Evolutionary conservation across 257 asterid genomes (phyloP), one percentile per base, ranked within the genome.

Genomic region (Salvia rosmarinus): DNA sequence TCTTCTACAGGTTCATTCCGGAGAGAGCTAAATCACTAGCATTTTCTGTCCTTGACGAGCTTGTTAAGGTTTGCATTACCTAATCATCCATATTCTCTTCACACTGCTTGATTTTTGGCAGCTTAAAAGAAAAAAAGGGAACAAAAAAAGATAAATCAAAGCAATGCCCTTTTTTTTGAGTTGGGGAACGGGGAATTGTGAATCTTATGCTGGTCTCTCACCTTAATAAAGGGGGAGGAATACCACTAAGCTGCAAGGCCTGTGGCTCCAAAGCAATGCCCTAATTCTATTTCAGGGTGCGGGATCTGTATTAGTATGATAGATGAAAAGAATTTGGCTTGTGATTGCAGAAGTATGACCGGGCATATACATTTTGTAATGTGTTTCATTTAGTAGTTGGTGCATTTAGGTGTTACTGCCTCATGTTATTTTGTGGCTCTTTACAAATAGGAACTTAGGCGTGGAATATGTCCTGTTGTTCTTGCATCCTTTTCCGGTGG

Each of bases 21-120:
- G 93, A 87, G 79, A 92, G 89, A 84, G 98, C 97, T 77, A 82
- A 96, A 30, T 82, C 97, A 23, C 80, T 90, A 57, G 98, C 96
- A 1, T 84, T 88, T 78, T 82, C 89, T 64, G 78, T 88, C 64
- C 83, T 90, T 39, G 73, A 68, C 68, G 93, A 90, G 84, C 90
- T 92, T 16, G 80, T 85, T 42, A 73, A 88, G 95, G 98, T 92
- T 59, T 32, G 94, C 49, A 67, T 56, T 72, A 5, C 40, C 43
- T 21, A 56, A 19, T 25, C 63, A 44, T 34, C 52, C 46, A 46
- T 66, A 42, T 70, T 57, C 73, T 32, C 44, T 58, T 54, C 64
- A 35, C 51, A 59, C 9, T 35, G 14, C 49, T 44, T 55, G 42
- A n/a, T 16, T 14, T 69, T 44, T 47, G 46, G 34, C 64, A 39